A percentile compares a stretch with the other conserved stretches of the same genome.
phyloP scores from a whole-genome alignment of 176 grass and related monocot species.

The Eremochloa ophiuroides region DNA sequence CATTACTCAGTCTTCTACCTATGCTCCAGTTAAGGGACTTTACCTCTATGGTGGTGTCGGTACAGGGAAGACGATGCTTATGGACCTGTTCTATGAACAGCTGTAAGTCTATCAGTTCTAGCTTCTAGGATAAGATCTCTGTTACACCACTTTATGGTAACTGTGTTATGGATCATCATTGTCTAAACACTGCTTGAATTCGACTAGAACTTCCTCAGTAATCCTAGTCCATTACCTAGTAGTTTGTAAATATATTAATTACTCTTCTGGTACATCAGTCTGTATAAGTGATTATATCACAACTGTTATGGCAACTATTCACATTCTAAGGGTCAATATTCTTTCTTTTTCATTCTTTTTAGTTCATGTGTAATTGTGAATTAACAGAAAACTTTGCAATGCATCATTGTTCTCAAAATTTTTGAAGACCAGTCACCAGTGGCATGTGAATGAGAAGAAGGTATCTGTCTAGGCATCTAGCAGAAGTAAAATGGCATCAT shows the following conservation, averaged over 20 bases:
- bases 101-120: slow-evolving; percentile 51
- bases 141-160: not conserved
- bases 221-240: not conserved
- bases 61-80: slow-evolving; percentile 94
- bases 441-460: not conserved
- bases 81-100: slow-evolving; percentile 85
- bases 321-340: not conserved
- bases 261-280: not conserved
- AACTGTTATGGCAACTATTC: not conserved
- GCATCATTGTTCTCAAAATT: not conserved
- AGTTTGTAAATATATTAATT: not conserved
- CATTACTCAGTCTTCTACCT: slow-evolving; percentile 56
- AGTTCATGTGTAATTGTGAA: not conserved
- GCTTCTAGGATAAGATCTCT: not conserved
- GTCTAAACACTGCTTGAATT: not conserved
- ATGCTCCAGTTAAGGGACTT: slow-evolving; percentile 63
- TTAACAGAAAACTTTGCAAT: not conserved
- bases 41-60: slow-evolving; percentile 90
- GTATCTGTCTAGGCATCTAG: not conserved
- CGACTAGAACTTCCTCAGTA: not conserved
- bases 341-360: not conserved
- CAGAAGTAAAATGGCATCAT: not conserved
- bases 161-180: not conserved
- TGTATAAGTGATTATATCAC: not conserved
- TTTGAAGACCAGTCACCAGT: not conserved